Percentiles rank a stretch among this genome's conserved stretches.
These are phyloP conservation scores for Saccharum spontaneum DNA, from an alignment of 176 grass and related monocot species.

Conservation along the genomic window DNA sequence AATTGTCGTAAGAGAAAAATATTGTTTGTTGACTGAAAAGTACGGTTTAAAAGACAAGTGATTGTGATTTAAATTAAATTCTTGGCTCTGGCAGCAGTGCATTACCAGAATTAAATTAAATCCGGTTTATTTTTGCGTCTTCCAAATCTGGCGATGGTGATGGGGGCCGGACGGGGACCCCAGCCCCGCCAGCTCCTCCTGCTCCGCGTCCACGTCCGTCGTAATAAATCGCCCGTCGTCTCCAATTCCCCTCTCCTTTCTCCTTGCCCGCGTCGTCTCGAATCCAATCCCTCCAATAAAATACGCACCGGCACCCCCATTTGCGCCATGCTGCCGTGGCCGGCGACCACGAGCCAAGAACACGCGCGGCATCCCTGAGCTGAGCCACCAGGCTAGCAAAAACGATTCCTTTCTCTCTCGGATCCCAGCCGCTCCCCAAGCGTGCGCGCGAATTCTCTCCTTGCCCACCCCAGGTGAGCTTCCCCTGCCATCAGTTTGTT, in stretches of 20 bases:
- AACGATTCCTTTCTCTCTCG: slow-evolving; percentile 28
- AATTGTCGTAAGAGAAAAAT: too few relatives aligned
- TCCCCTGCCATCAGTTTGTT: slow-evolving; percentile 2
- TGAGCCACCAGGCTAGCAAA: background rate
- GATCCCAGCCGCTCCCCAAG: slow-evolving; percentile 14
- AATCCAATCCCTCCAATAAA: slow-evolving; percentile 40
- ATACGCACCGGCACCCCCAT: slow-evolving; percentile 12
- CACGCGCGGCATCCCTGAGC: slow-evolving; percentile 37
- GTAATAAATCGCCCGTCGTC: slow-evolving; percentile 46
- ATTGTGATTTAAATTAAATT: too few relatives aligned
- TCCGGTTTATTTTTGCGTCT: background rate
- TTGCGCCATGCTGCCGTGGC: slow-evolving; percentile 45
- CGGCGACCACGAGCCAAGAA: slow-evolving; percentile 39
- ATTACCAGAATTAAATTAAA: background rate
- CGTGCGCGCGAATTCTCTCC: slow-evolving; percentile 24
- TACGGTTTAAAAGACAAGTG: too few relatives aligned
- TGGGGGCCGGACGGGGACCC: slow-evolving; percentile 35
- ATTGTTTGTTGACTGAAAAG: too few relatives aligned
- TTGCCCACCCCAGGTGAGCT: slow-evolving; percentile 35
- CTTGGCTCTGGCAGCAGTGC: background rate
- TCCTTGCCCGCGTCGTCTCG: slow-evolving; percentile 20
- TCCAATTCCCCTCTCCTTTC: slow-evolving; percentile 13
- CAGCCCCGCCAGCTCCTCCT: background rate
- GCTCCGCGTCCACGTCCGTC: slow-evolving; percentile 39
- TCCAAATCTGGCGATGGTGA: slow-evolving; percentile 54